Evolutionary conservation across 192 early-diverging fungal species (phyloP).

Genomic region (Coemansia sp.): DNA sequence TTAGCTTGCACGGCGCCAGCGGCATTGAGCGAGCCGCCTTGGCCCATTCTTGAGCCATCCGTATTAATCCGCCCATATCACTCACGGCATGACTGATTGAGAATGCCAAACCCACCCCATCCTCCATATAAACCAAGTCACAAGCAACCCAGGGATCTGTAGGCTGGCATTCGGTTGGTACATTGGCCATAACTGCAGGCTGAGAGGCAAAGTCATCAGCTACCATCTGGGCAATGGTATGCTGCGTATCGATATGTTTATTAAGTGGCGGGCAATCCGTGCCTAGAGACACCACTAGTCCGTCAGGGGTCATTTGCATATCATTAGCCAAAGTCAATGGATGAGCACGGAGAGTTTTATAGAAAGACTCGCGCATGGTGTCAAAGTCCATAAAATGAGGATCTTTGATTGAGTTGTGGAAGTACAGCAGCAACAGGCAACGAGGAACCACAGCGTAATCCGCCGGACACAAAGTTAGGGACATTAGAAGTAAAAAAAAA

Average conservation of each 20-base stretch:
- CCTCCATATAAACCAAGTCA: slow-evolving; percentile 26
- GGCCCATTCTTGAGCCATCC: slow-evolving; percentile 14
- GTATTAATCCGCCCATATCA: slow-evolving; percentile 12
- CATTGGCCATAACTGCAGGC: slow-evolving; percentile 6
- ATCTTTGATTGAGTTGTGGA: not conserved
- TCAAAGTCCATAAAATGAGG: slow-evolving; percentile 28
- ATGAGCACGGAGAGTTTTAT: slow-evolving; percentile 14
- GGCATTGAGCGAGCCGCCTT: slow-evolving; percentile 1
- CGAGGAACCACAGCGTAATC: slow-evolving; percentile 1
- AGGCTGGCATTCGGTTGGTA: slow-evolving; percentile 8
- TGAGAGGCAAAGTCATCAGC: slow-evolving; percentile 14
- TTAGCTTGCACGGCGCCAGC: not conserved
- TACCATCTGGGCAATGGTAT: slow-evolving; percentile 20
- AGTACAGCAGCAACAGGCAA: slow-evolving; percentile 7
- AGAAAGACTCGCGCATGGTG: slow-evolving; percentile 8
- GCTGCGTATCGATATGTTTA: slow-evolving; percentile 3
- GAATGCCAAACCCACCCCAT: slow-evolving; percentile 26
- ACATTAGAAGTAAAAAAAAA: too few relatives aligned
- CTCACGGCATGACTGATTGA: slow-evolving; percentile 18
- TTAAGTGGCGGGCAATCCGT: not conserved
- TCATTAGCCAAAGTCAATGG: slow-evolving; percentile 13
- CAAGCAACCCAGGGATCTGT: slow-evolving; percentile 18
- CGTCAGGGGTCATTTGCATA: slow-evolving; percentile 8
- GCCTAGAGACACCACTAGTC: not conserved
- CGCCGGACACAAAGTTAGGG: slow-evolving; percentile 1